Base-by-base conservation (phyloP, 495 filamentous ascomycete species). In the Xylaria grammica region DNA sequence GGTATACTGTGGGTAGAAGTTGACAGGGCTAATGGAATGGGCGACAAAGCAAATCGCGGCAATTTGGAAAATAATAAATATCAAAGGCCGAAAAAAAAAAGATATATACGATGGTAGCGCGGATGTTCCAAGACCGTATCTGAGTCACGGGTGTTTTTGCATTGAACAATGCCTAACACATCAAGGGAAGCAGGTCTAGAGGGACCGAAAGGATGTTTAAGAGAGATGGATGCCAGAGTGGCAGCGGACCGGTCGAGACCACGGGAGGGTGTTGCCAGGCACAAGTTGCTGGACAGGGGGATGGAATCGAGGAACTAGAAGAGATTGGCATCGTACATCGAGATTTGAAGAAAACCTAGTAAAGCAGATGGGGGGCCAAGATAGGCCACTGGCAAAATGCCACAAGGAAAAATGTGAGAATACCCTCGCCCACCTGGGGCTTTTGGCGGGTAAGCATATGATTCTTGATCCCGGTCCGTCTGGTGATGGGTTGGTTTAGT, bases 301-400 rank as follows among this genome's bases (percentile, higher is more conserved):
- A 22, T 19, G 13, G 19, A 45, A 13, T n/a, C 24, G n/a, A 13
- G 11, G 13, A 10, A 29, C n/a, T 40, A 10, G 34, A 19, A 30
- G 40, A 62, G 60, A 45, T 38, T 45, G 36, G 36, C 36, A 51
- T 30, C 27, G 20, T 36, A 54, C 50, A 63, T 46, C n/a, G 60
- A 53, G 27, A 54, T 54, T 45, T 30, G 40, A 15, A 19, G 15
- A 34, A 34, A 45, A 22, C 19, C 36, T 34, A 22, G 26, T 17
- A 53, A 53, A 30, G 4, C 13, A 40, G 19, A 40, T 3, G 53
- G 24, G 53, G 40, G 6, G 13, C 8, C 40, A 17, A 42, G 40
- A 36, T 36, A 4, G 32, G 54, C 36, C 38, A 44, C 26, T 27
- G 50, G 54, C 38, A 22, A 53, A 53, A 19, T 19, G 36, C 22